phyloP scores from a whole-genome alignment of 331 rosid species.

The Pyrus hybrid region DNA sequence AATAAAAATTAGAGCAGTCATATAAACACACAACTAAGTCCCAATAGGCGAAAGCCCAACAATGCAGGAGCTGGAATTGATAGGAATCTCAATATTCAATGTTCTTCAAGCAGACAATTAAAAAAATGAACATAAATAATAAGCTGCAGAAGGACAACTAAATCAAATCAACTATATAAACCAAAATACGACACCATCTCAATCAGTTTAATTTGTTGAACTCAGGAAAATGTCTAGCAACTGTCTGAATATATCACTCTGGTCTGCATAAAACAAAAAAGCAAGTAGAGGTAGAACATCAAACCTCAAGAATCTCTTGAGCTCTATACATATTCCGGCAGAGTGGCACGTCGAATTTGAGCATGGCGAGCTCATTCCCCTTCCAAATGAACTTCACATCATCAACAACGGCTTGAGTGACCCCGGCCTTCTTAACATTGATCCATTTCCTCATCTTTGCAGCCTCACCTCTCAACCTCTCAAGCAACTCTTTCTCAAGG shows the following conservation, averaged over 20 bases:
- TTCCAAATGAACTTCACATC: slow-evolving; percentile 49
- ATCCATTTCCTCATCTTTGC: slow-evolving; percentile 56
- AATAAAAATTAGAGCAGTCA: neutral
- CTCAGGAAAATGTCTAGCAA: neutral
- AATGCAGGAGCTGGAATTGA: neutral
- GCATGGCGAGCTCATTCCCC: slow-evolving; percentile 69
- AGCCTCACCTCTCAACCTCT: slow-evolving; percentile 63
- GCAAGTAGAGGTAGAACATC: neutral
- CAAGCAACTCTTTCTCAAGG: slow-evolving; percentile 51
- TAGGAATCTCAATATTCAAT: neutral
- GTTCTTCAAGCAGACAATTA: neutral
- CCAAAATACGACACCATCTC: neutral
- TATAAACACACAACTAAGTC: slow-evolving; percentile 2
- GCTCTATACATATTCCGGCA: slow-evolving; percentile 87
- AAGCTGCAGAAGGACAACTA: neutral
- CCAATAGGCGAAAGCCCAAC: neutral
- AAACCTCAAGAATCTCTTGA: slow-evolving; percentile 70
- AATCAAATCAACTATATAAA: neutral
- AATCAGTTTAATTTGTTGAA: neutral
- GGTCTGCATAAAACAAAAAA: neutral
- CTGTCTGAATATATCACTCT: neutral
- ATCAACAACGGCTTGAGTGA: slow-evolving; percentile 58
- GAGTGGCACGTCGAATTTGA: slow-evolving; percentile 67
- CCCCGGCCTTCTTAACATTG: slow-evolving; percentile 87
- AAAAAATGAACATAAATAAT: neutral